phyloP scores from a whole-genome alignment of 305 asterid genomes.

The Stenogyne calaminthoides region DNA sequence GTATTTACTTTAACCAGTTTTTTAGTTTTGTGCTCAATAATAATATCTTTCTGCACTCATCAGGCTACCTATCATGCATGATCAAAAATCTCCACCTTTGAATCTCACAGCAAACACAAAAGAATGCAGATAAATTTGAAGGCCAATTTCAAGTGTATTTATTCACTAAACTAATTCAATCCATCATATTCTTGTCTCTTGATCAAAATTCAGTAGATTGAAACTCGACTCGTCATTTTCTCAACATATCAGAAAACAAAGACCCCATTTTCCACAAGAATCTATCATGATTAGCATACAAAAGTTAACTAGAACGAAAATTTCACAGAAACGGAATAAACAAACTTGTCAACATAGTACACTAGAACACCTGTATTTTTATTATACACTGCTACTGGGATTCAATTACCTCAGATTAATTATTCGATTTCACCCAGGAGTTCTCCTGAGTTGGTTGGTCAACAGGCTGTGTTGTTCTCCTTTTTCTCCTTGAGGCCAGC shows the following conservation, averaged over 20 bases:
- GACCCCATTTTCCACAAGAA: not conserved
- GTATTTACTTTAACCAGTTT: not conserved
- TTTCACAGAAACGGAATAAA: not conserved
- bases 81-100: not conserved
- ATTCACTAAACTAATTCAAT: not conserved
- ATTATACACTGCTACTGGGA: slow-evolving; percentile 31
- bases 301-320: not conserved
- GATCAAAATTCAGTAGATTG: not conserved
- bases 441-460: slow-evolving; percentile 41
- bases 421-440: slow-evolving; percentile 4
- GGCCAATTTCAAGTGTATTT: not conserved
- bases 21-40: too few species aligned
- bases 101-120: not conserved
- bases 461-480: slow-evolving; percentile 51
- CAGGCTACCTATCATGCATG: not conserved
- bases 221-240: not conserved
- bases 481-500: slow-evolving; percentile 81
- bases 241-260: slow-evolving; percentile 9
- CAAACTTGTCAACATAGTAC: slow-evolving; percentile 9
- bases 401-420: slow-evolving; percentile 33
- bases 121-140: not conserved
- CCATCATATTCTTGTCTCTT: not conserved
- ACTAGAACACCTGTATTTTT: slow-evolving; percentile 7
- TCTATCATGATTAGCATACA: not conserved
- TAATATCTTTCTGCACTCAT: not conserved